Percentiles rank a stretch among this genome's conserved stretches.
These are phyloP conservation scores for Aquilaria yunnanensis DNA, from an alignment of 345 rosid genomes.

Conservation along the genomic window DNA sequence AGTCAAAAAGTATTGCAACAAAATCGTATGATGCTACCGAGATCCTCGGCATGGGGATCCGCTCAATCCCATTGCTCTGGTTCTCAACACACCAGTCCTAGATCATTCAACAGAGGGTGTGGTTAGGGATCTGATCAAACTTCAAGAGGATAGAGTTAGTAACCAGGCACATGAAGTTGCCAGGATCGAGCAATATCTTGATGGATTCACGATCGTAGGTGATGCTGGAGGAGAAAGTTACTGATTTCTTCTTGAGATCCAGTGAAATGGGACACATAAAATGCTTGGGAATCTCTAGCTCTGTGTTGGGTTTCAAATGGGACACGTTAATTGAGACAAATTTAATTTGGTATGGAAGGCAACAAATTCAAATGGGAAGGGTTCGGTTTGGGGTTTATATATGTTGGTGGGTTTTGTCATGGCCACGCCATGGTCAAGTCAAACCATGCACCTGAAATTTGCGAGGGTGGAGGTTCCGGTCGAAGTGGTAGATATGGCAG, in stretches of 20 bases:
- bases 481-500: too few species aligned
- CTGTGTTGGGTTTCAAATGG: background rate
- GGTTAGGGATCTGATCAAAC: slow-evolving; percentile 57
- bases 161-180: slow-evolving; percentile 67
- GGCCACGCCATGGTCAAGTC: slow-evolving; percentile 19
- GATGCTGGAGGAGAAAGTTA: slow-evolving; percentile 73
- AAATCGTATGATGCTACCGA: slow-evolving; percentile 18
- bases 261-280: slow-evolving; percentile 75
- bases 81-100: slow-evolving; percentile 65
- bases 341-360: too few species aligned
- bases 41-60: slow-evolving; percentile 56
- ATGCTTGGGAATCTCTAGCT: slow-evolving; percentile 44
- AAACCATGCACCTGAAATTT: slow-evolving; percentile 3
- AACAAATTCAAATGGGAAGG: too few species aligned
- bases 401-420: background rate
- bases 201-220: slow-evolving; percentile 83
- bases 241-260: slow-evolving; percentile 74
- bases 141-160: slow-evolving; percentile 33
- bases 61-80: slow-evolving; percentile 28
- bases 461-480: too few species aligned
- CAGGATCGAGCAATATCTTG: slow-evolving; percentile 63
- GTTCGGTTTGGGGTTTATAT: background rate
- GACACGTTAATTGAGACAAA: too few species aligned
- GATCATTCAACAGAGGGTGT: slow-evolving; percentile 42
- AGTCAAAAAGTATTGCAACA: too few species aligned